phyloP scores from a whole-genome alignment of 2,329 filamentous ascomycete species.

The Amesomyces nigricolor region DNA sequence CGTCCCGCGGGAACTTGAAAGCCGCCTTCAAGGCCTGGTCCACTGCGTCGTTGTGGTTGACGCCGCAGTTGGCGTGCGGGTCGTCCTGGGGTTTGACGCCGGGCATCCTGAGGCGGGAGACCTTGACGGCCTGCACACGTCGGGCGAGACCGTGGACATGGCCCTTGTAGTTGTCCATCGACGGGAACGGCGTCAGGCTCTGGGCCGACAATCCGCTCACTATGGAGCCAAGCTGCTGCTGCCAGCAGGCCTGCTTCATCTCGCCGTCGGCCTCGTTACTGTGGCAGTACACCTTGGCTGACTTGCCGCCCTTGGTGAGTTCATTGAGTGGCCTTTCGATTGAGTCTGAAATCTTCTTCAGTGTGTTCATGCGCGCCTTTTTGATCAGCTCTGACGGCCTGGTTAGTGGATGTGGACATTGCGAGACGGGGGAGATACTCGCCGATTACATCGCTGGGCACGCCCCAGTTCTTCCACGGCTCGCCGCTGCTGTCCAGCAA shows the following conservation, averaged over 20 bases:
- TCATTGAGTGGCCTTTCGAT: slow-evolving; percentile 14
- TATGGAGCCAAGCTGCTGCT: slow-evolving; percentile 25
- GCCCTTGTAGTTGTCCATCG: slow-evolving; percentile 14
- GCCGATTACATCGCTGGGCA: slow-evolving; percentile 16
- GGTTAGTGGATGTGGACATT: not conserved
- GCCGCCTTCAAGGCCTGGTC: slow-evolving; percentile 7
- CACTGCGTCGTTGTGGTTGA: slow-evolving; percentile 19
- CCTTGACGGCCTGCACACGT: slow-evolving; percentile 60
- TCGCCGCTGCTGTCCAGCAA: slow-evolving; percentile 20
- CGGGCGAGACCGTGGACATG: slow-evolving; percentile 40
- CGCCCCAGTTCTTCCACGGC: slow-evolving; percentile 18
- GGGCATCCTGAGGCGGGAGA: slow-evolving; percentile 56
- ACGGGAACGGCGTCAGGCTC: slow-evolving; percentile 19
- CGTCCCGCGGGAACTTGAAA: not conserved
- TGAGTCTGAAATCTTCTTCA: slow-evolving; percentile 16
- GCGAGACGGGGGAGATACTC: not conserved
- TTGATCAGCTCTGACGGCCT: slow-evolving; percentile 17
- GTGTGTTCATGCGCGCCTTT: slow-evolving; percentile 10
- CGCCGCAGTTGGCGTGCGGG: slow-evolving; percentile 22
- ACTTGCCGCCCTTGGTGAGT: slow-evolving; percentile 15
- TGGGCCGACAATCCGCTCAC: slow-evolving; percentile 19
- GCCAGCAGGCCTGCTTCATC: slow-evolving; percentile 21
- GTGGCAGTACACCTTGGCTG: slow-evolving; percentile 18
- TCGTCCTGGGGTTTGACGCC: slow-evolving; percentile 17
- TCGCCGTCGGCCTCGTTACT: slow-evolving; percentile 13